Percentiles rank a stretch among this genome's conserved stretches.
Conservation (phyloP, 2,329 filamentous ascomycete species). For the Microdochium paspali region DNA sequence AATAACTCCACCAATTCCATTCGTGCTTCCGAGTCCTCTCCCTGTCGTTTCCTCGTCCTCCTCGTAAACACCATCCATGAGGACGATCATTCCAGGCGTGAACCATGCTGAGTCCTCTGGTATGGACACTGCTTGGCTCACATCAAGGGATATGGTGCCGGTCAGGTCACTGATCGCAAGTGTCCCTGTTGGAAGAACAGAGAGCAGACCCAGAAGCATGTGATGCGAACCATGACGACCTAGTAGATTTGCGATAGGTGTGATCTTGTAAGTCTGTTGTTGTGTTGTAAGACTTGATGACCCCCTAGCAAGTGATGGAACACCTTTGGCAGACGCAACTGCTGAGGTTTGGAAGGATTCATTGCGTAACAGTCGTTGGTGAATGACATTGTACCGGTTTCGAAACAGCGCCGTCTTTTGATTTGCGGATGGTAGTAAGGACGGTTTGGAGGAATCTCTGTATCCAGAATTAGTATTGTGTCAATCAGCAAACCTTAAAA, state of each 20-base stretch:
- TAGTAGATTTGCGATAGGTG: conserved; percentile 66
- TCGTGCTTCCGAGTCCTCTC: conserved; percentile 63
- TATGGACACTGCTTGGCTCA: conserved; percentile 71
- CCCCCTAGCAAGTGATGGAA: conserved; percentile 46
- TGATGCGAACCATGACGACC: conserved; percentile 79
- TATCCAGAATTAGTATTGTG: conserved; percentile 5
- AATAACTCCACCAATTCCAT: conserved; percentile 80
- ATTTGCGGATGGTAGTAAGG: conserved; percentile 64
- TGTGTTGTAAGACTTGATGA: conserved; percentile 40
- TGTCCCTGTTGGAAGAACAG: conserved; percentile 69
- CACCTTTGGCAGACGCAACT: conserved; percentile 50
- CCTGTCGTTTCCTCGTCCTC: conserved; percentile 71
- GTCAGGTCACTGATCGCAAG: conserved; percentile 80
- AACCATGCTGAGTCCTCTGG: conserved; percentile 88
- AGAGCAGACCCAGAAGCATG: conserved; percentile 77
- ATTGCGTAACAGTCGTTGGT: conserved; percentile 85
- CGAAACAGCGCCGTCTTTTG: conserved; percentile 82
- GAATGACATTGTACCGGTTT: conserved; percentile 84
- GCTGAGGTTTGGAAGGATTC: conserved; percentile 83
- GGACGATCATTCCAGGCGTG: conserved; percentile 87
- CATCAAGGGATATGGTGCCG: conserved; percentile 76
- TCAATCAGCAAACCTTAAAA: too few relatives aligned
- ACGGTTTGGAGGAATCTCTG: conserved; percentile 54
- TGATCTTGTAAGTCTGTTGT: conserved; percentile 74
- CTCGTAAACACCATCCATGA: conserved; percentile 93